These are phyloP conservation scores for Arachnomyces sp. DNA, from an alignment of 2,329 filamentous ascomycete species.

Conservation along the genomic window DNA sequence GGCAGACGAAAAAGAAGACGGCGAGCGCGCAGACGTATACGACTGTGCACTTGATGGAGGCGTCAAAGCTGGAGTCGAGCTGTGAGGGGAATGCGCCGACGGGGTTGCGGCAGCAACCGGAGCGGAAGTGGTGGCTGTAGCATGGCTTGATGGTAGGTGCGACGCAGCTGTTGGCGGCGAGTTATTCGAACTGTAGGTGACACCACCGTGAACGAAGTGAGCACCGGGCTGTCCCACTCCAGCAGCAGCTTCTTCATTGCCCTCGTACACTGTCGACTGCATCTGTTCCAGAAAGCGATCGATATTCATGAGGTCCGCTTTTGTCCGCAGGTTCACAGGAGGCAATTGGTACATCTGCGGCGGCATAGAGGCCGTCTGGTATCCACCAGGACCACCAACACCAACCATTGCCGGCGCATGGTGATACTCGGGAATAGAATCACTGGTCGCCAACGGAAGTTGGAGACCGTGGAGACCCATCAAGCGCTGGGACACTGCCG, in stretches of 20 bases:
- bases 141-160: slow-evolving; percentile 35
- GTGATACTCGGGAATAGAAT: slow-evolving; percentile 46
- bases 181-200: slow-evolving; percentile 50
- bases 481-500: slow-evolving; percentile 82
- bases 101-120: slow-evolving; percentile 33
- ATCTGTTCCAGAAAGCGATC: slow-evolving; percentile 94
- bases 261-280: slow-evolving; percentile 93
- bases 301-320: slow-evolving; percentile 87
- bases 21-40: slow-evolving; percentile 56
- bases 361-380: slow-evolving; percentile 53
- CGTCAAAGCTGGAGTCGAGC: slow-evolving; percentile 55
- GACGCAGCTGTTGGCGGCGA: slow-evolving; percentile 40
- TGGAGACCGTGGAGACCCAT: slow-evolving; percentile 68
- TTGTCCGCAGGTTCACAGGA: slow-evolving; percentile 82
- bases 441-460: slow-evolving; percentile 53
- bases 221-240: slow-evolving; percentile 68
- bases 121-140: slow-evolving; percentile 30
- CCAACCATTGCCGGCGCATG: slow-evolving; percentile 47
- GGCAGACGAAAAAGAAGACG: slow-evolving; percentile 45
- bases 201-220: slow-evolving; percentile 53
- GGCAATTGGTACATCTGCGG: slow-evolving; percentile 80
- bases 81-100: slow-evolving; percentile 37
- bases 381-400: slow-evolving; percentile 46
- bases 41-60: slow-evolving; percentile 56
- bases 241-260: slow-evolving; percentile 70